Evolutionary conservation across 2,329 filamentous ascomycete genomes (phyloP).

Genomic region (Pyrenophora tritici-repentis): DNA sequence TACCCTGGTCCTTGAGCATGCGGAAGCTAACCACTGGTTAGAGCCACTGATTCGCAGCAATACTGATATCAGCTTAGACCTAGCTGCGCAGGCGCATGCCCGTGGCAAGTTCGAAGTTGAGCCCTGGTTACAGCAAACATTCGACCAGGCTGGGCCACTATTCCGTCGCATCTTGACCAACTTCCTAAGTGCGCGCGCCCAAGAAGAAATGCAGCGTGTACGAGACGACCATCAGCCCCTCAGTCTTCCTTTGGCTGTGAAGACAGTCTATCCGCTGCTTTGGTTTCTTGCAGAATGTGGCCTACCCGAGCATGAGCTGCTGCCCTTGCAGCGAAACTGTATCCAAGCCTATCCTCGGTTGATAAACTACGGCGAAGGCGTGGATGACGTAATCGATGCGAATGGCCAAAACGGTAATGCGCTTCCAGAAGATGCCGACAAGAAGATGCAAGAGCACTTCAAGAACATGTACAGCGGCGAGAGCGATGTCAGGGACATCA

Average conservation of each 20-base stretch:
- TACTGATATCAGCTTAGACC: slow-evolving; percentile 84
- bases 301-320: slow-evolving; percentile 70
- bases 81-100: slow-evolving; percentile 83
- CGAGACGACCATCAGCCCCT: slow-evolving; percentile 69
- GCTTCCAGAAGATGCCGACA: slow-evolving; percentile 77
- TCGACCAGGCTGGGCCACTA: slow-evolving; percentile 65
- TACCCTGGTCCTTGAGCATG: slow-evolving; percentile 75
- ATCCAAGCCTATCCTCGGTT: slow-evolving; percentile 91
- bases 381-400: slow-evolving; percentile 85
- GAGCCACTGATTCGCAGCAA: slow-evolving; percentile 77
- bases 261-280: slow-evolving; percentile 81
- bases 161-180: slow-evolving; percentile 75
- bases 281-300: slow-evolving; percentile 68
- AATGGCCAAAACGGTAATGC: slow-evolving; percentile 83
- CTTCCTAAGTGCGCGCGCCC: slow-evolving; percentile 83
- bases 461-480: slow-evolving; percentile 97
- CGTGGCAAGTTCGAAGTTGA: slow-evolving; percentile 79
- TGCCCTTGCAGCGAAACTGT: slow-evolving; percentile 81
- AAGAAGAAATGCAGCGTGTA: slow-evolving; percentile 76
- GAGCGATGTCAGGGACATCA: slow-evolving; percentile 81
- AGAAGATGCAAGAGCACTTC: slow-evolving; percentile 95
- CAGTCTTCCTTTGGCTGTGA: slow-evolving; percentile 78
- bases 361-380: slow-evolving; percentile 94
- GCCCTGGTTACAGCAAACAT: slow-evolving; percentile 76
- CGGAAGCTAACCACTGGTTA: slow-evolving; percentile 80